Percentiles rank a stretch among this genome's conserved stretches.
phyloP scores from a whole-genome alignment of 129 eudicot genomes.

The Escallonia rubra region DNA sequence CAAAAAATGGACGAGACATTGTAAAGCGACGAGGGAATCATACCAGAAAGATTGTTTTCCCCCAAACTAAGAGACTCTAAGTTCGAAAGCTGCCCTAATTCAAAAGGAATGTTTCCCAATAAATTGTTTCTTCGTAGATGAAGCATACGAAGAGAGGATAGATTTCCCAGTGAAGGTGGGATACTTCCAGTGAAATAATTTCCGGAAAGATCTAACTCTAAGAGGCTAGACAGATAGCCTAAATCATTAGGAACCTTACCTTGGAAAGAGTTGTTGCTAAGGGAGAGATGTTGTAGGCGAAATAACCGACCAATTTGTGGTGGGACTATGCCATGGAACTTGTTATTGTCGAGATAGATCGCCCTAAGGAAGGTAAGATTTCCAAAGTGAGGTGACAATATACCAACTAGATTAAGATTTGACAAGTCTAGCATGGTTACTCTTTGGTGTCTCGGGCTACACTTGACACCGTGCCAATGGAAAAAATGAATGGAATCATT shows the following conservation, averaged over 20 bases:
- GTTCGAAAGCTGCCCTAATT: neutral
- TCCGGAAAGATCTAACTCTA: neutral
- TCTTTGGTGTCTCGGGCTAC: neutral
- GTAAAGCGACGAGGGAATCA: neutral
- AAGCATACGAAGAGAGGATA: neutral
- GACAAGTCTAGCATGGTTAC: neutral
- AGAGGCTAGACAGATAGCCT: neutral
- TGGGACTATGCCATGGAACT: conserved; percentile 3
- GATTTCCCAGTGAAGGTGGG: neutral
- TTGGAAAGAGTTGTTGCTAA: neutral
- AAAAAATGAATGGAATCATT: conserved; percentile 8
- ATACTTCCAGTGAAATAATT: neutral
- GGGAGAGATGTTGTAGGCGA: neutral
- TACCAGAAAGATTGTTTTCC: neutral
- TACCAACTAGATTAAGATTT: neutral
- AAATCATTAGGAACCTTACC: neutral
- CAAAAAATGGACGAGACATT: neutral
- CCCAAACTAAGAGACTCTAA: neutral
- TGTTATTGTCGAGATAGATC: neutral
- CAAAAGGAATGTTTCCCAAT: neutral
- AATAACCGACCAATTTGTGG: neutral
- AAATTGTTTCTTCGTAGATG: neutral
- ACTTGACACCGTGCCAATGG: conserved; percentile 5
- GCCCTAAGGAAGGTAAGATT: conserved; percentile 1
- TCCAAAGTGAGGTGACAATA: conserved; percentile 1